These are phyloP conservation scores for Ustilago shanxiensis DNA, from an alignment of 1,284 basidiomycete genomes.

Conservation along the genomic window DNA sequence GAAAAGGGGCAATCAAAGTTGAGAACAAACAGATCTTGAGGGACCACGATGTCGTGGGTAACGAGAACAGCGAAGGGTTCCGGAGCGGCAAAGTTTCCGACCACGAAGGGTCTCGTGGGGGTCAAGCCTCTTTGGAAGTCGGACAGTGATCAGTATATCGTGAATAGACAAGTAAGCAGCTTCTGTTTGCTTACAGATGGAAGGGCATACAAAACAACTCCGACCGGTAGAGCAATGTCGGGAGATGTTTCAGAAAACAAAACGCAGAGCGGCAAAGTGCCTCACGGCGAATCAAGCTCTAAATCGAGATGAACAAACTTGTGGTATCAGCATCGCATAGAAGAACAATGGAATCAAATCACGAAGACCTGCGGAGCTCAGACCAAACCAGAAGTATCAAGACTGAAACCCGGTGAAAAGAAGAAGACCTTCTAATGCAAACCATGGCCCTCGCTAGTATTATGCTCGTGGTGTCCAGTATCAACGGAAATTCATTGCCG, in stretches of 20 bases:
- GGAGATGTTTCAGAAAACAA: background rate
- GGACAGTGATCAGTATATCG: background rate
- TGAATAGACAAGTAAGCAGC: background rate
- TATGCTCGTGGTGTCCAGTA: no score
- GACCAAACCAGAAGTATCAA: background rate
- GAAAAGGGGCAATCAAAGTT: no score
- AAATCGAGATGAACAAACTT: background rate
- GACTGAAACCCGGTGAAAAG: background rate
- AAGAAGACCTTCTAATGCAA: background rate
- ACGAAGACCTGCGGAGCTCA: no score
- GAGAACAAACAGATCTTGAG: background rate
- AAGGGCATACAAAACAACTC: background rate
- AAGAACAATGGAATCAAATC: no score
- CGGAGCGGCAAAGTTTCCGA: background rate
- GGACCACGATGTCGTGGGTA: no score
- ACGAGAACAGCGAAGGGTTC: background rate
- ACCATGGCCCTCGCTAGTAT: background rate
- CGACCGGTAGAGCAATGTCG: background rate
- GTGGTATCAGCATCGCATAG: no score
- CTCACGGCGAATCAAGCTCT: background rate
- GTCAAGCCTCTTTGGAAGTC: background rate
- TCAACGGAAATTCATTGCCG: slow-evolving; percentile 1
- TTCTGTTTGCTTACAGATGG: background rate
- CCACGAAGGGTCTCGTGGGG: background rate
- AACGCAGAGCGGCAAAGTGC: slow-evolving; percentile 3